A percentile compares a stretch with the other conserved stretches of the same genome.
These are phyloP conservation scores for Durusdinium trenchii DNA, from an alignment of 73 alveolate genomes.

Conservation along the genomic window DNA sequence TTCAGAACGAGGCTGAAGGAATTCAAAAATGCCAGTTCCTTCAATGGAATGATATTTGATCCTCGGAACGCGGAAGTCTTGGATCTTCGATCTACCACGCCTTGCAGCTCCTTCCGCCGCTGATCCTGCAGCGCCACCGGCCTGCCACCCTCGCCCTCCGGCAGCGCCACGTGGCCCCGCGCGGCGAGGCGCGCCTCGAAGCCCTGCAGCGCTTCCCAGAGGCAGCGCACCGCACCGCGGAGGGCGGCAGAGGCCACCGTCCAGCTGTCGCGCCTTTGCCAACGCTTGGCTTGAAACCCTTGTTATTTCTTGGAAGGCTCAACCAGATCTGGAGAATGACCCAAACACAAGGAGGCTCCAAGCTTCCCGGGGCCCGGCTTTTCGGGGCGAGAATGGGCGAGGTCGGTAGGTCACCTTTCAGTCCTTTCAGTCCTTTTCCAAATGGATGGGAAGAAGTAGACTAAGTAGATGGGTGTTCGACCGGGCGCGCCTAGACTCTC, in stretches of 20 bases:
- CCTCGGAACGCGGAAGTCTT: no score
- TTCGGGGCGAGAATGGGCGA: not conserved
- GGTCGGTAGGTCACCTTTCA: not conserved
- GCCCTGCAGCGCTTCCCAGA: conserved; percentile 43
- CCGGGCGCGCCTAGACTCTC: conserved; percentile 33
- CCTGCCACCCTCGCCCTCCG: conserved; percentile 13
- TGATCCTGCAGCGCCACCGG: conserved; percentile 3
- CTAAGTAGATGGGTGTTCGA: no score
- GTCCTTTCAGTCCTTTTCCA: not conserved
- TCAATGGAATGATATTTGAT: no score
- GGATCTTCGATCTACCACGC: not conserved
- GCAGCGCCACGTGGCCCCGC: conserved; percentile 24
- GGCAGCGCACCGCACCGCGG: conserved; percentile 16
- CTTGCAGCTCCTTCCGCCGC: conserved; percentile 44
- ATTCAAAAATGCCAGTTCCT: not conserved
- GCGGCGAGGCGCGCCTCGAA: conserved; percentile 59
- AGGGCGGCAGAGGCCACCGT: conserved; percentile 9
- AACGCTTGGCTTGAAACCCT: not conserved
- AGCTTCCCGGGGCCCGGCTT: not conserved
- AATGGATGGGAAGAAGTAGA: no score
- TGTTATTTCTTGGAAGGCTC: not conserved
- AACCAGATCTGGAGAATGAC: not conserved
- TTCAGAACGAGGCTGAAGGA: no score
- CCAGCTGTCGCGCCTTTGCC: not conserved
- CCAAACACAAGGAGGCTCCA: not conserved